phyloP scores from a whole-genome alignment of 176 grass and related monocot genomes.

The Cenchrus fungigraminus region DNA sequence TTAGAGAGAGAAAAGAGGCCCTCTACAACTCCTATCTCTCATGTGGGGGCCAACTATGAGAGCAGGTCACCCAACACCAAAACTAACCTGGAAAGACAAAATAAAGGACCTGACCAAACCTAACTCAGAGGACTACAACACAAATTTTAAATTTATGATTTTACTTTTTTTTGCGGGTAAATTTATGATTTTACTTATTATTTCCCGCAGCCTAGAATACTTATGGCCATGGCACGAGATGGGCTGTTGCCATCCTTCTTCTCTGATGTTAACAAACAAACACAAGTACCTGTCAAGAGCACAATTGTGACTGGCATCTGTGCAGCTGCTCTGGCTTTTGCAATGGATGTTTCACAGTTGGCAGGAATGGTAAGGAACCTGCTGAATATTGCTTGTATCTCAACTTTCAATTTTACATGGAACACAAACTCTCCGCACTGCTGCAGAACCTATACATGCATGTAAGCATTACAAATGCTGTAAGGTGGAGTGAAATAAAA shows the following conservation, averaged over 20 bases:
- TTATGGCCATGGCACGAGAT: slow-evolving; percentile 98
- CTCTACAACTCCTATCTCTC: no score
- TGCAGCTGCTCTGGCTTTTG: slow-evolving; percentile 74
- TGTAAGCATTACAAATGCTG: slow-evolving; percentile 9
- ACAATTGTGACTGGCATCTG: slow-evolving; percentile 79
- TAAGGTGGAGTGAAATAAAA: background rate
- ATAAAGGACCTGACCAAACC: no score
- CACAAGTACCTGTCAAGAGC: slow-evolving; percentile 96
- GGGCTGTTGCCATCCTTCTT: slow-evolving; percentile 91
- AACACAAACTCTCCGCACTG: background rate
- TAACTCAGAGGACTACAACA: no score
- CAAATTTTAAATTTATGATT: slow-evolving; percentile 1
- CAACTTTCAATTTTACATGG: slow-evolving; percentile 5
- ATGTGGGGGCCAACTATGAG: no score
- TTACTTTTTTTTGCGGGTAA: background rate
- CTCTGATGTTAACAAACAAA: slow-evolving; percentile 71
- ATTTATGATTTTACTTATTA: slow-evolving; percentile 9
- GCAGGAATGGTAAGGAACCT: slow-evolving; percentile 92
- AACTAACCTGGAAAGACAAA: no score
- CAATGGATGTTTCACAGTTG: slow-evolving; percentile 97
- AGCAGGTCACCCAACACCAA: no score
- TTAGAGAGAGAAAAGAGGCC: no score
- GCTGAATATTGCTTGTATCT: background rate
- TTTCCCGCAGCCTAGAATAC: slow-evolving; percentile 88
- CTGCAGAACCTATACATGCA: slow-evolving; percentile 4